Conservation (phyloP, 805 yeast genomes). For the Candida ponderosae region DNA sequence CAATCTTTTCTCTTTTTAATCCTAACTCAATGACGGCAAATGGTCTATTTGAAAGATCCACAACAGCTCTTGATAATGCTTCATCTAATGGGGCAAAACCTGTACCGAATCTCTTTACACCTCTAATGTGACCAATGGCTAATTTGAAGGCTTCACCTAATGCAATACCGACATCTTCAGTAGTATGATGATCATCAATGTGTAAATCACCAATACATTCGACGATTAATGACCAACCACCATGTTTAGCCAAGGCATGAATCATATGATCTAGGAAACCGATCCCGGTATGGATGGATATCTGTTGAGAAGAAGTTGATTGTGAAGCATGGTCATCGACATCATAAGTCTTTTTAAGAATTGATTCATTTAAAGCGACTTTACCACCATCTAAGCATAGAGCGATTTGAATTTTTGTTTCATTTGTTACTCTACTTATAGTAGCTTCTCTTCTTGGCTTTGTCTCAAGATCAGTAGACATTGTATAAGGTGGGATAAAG, state of each 20-base stretch:
- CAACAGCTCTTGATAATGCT: conserved; percentile 93
- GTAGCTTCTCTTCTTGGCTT: conserved; percentile 24
- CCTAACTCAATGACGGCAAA: conserved; percentile 87
- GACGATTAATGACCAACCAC: conserved; percentile 89
- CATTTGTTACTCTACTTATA: conserved; percentile 68
- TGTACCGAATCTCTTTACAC: conserved; percentile 86
- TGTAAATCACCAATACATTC: conserved; percentile 92
- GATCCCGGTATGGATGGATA: conserved; percentile 81
- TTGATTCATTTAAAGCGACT: conserved; percentile 54
- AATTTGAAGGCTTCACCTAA: conserved; percentile 82
- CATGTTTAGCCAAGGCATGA: conserved; percentile 92
- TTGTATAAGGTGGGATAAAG: no score
- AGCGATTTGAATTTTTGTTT: conserved; percentile 86
- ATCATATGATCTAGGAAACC: conserved; percentile 97
- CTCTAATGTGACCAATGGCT: conserved; percentile 84
- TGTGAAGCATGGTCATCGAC: conserved; percentile 57
- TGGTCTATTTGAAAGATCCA: conserved; percentile 90
- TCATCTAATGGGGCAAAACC: conserved; percentile 97
- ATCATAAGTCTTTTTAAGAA: conserved; percentile 30
- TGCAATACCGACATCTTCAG: conserved; percentile 93
- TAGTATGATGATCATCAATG: conserved; percentile 95
- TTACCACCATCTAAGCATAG: conserved; percentile 80
- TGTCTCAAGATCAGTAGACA: neutral
- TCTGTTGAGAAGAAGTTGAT: conserved; percentile 59
- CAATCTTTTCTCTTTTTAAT: conserved; percentile 85